Base-by-base conservation (phyloP, 345 rosid genomes). In the Clausena lansium region DNA sequence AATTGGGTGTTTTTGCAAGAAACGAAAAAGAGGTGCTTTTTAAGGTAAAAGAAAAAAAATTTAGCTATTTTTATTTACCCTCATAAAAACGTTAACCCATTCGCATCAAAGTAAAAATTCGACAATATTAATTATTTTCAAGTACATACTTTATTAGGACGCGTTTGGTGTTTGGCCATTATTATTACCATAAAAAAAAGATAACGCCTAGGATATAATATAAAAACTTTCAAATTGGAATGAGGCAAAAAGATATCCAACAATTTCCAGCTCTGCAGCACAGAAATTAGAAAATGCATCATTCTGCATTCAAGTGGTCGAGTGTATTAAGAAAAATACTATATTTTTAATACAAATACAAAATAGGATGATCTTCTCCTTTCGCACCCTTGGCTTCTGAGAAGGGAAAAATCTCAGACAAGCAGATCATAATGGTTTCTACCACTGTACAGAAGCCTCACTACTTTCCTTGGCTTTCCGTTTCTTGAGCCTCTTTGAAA, bases 401-500 rank as follows among this genome's bases (percentile, higher is more conserved):
- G 0, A 11, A 7, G 28, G 41, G 45, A 19, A 64, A 45, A n/a
- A 28, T 62, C 74, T 84, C 78, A 89, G 63, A 89, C 85, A 24
- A 91, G 94, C 74, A 95, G 81, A 80, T 95, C 98, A 76, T 93
- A 95, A 80, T 92, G 97, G 84, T 91, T 93, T 80, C 86, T 88
- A 57, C 97, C 98, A 59, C 91, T 92, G 82, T 92, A 95, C 60
- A 93, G 91, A 75, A 95, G 93, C 90, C 89, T 93, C 82, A 93
- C 93, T 57, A 79, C 93, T 82, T 89, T 88, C 81, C 83, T 89
- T 24, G 85, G 84, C 70, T 89, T 88, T 62, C 83, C 87, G 66
- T 81, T 86, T 66, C 81, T 81, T 68, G 81, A 84, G 67, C 89
- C 87, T 85, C 86, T 87, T 67, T 75, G 67, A 78, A 88, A 92